A percentile compares a stretch with the other conserved stretches of the same genome.
These are phyloP conservation scores for Talaromyces rugulosus DNA, from an alignment of 2,329 filamentous ascomycete genomes.

Conservation along the genomic window DNA sequence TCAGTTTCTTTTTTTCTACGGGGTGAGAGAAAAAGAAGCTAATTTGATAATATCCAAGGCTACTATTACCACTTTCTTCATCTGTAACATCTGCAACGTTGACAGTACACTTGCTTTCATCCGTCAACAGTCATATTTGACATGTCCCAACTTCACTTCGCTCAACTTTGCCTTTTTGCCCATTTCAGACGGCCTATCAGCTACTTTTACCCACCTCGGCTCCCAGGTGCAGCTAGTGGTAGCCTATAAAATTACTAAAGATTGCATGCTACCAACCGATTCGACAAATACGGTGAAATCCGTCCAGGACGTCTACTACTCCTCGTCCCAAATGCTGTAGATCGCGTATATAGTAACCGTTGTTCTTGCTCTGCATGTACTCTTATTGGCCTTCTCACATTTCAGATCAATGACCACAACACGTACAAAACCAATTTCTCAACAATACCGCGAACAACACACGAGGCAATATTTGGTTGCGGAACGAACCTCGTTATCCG, in stretches of 20 bases:
- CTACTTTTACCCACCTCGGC: too few relatives aligned
- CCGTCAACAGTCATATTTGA: background rate
- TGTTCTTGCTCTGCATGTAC: background rate
- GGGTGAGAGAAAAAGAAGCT: background rate
- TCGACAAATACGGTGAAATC: background rate
- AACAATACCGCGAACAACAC: too few relatives aligned
- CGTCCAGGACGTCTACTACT: background rate
- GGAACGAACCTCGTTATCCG: background rate
- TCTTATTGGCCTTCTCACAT: background rate
- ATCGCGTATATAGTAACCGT: background rate
- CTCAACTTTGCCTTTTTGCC: slow-evolving; percentile 1
- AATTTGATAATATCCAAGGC: background rate
- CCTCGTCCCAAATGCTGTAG: background rate
- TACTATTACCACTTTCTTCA: background rate
- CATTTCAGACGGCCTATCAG: background rate
- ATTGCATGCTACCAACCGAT: too few relatives aligned
- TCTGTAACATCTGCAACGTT: background rate
- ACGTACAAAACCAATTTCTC: background rate
- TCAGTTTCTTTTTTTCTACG: background rate
- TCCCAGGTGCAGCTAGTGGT: too few relatives aligned
- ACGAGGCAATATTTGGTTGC: background rate
- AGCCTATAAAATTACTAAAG: too few relatives aligned
- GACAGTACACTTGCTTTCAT: background rate
- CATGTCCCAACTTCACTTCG: slow-evolving; percentile 4
- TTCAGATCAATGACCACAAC: background rate